Evolutionary conservation across 129 eudicot species (phyloP).

Genomic region (Arctium minus): DNA sequence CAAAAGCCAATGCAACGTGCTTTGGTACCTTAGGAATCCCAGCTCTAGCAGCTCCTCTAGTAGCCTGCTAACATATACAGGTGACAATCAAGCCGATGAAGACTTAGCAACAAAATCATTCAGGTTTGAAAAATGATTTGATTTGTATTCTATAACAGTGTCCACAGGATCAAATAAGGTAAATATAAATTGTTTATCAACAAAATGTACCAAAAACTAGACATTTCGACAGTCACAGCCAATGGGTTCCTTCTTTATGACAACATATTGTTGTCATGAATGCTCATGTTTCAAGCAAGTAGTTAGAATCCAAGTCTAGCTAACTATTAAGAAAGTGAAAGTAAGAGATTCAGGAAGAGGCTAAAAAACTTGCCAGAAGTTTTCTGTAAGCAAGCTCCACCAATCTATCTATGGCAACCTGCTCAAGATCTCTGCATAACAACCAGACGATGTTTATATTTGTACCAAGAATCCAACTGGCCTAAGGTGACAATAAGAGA

Average conservation of each 20-base stretch:
- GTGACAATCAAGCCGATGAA: not conserved
- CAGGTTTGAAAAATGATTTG: not conserved
- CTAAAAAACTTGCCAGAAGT: conserved; percentile 51
- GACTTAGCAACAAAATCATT: not conserved
- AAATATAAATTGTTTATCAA: not conserved
- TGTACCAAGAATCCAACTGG: not conserved
- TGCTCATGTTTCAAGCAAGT: no score
- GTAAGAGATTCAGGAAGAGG: not conserved
- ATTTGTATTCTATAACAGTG: not conserved
- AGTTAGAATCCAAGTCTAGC: not conserved
- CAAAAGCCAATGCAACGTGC: conserved; percentile 77
- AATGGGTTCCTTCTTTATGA: not conserved
- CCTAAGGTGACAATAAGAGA: not conserved
- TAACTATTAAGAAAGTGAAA: not conserved
- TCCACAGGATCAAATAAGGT: not conserved
- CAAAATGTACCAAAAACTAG: not conserved
- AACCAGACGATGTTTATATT: conserved; percentile 8
- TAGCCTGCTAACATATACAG: conserved; percentile 47
- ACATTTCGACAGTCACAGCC: not conserved
- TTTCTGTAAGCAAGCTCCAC: conserved; percentile 79
- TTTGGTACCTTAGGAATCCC: conserved; percentile 60
- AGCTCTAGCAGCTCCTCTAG: conserved; percentile 63
- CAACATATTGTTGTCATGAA: no score
- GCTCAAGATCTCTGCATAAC: conserved; percentile 72
- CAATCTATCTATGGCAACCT: conserved; percentile 74